These are phyloP conservation scores for Xerocomus minutiporus DNA, from an alignment of 1,284 basidiomycete species.

Conservation along the genomic window DNA sequence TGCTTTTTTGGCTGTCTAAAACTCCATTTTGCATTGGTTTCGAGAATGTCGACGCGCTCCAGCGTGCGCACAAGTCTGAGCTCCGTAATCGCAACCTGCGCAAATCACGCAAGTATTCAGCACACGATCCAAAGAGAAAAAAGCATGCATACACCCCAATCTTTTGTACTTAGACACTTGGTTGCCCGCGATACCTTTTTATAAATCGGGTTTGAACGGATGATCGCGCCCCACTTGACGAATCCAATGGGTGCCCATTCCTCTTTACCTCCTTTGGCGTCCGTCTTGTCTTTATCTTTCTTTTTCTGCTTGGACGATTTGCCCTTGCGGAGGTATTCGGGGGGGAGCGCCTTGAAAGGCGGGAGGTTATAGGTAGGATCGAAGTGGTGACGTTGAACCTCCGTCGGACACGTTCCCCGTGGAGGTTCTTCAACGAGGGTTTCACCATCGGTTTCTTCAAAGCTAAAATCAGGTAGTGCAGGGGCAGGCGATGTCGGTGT, in stretches of 20 bases:
- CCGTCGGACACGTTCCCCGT: slow-evolving; percentile 20
- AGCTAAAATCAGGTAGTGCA: slow-evolving; percentile 30
- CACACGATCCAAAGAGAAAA: not conserved
- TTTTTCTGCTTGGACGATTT: slow-evolving; percentile 56
- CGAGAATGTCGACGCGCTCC: slow-evolving; percentile 83
- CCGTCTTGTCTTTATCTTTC: slow-evolving; percentile 50
- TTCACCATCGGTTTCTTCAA: slow-evolving; percentile 24
- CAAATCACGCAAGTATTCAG: slow-evolving; percentile 1
- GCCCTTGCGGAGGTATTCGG: slow-evolving; percentile 58
- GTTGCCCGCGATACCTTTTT: slow-evolving; percentile 60
- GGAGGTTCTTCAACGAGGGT: slow-evolving; percentile 19
- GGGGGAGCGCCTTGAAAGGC: slow-evolving; percentile 55
- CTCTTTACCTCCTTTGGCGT: slow-evolving; percentile 52
- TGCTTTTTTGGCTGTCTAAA: slow-evolving; percentile 96
- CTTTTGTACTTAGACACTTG: slow-evolving; percentile 71
- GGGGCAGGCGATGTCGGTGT: slow-evolving; percentile 34
- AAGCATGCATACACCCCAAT: slow-evolving; percentile 64
- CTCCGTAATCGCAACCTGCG: slow-evolving; percentile 72
- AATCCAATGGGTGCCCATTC: slow-evolving; percentile 67
- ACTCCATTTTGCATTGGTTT: slow-evolving; percentile 82
- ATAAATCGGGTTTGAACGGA: slow-evolving; percentile 71
- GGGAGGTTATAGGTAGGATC: slow-evolving; percentile 56
- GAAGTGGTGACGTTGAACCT: slow-evolving; percentile 37
- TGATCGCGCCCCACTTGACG: slow-evolving; percentile 64
- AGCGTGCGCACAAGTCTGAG: slow-evolving; percentile 74